Conservation (phyloP, 78 protist genomes). For the Dictyostelium intermedium region DNA sequence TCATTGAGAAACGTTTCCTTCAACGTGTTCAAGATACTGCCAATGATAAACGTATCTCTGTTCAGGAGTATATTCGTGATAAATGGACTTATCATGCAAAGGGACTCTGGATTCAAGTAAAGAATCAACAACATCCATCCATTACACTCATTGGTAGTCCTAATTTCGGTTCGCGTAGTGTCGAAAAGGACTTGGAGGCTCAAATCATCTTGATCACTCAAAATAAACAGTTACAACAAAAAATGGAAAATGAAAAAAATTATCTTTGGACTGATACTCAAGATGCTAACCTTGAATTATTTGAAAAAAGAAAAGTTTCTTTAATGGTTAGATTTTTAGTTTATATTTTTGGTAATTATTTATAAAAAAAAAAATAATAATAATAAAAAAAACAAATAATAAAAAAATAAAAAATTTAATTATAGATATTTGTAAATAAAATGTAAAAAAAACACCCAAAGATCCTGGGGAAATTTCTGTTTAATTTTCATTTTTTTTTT, state of each 20-base stretch:
- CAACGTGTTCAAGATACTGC: constrained; percentile 13
- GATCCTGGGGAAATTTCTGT: neutral
- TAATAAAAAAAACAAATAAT: neutral
- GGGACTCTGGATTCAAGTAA: constrained; percentile 59
- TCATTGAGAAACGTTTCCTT: constrained; percentile 36
- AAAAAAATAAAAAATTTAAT: neutral
- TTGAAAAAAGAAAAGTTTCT: constrained; percentile 39
- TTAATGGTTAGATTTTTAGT: constrained; percentile 10
- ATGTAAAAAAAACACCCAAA: too few relatives aligned
- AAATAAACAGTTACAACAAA: constrained; percentile 20
- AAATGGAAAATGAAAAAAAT: constrained; percentile 51
- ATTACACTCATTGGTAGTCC: constrained; percentile 70
- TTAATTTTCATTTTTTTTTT: neutral
- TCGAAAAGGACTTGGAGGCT: constrained; percentile 66
- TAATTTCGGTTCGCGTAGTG: constrained; percentile 56
- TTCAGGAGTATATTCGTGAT: constrained; percentile 55
- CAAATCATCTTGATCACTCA: constrained; percentile 53
- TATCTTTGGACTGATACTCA: constrained; percentile 48
- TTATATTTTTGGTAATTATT: constrained; percentile 52
- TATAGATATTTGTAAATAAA: neutral
- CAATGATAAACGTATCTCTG: constrained; percentile 10
- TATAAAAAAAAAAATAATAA: constrained; percentile 5
- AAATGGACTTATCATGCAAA: constrained; percentile 76
- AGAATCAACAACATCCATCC: neutral
- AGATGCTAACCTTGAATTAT: constrained; percentile 8